A percentile compares a stretch with the other conserved stretches of the same genome.
Conservation (phyloP, 441 rosid species). For the Kokia cookei region DNA sequence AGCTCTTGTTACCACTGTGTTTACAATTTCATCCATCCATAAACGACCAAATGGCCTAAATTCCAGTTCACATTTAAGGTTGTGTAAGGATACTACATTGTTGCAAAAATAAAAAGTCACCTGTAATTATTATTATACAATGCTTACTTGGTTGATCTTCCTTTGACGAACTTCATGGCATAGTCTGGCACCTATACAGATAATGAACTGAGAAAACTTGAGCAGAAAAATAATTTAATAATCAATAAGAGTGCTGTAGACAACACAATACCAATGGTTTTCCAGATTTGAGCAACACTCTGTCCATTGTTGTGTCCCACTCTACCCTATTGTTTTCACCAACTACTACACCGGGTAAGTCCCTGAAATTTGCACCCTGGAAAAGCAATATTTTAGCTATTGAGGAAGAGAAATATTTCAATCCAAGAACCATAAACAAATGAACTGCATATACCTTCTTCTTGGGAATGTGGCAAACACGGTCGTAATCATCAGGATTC, state of each 20-base stretch:
- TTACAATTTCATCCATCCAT: constrained; percentile 96
- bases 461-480: constrained; percentile 78
- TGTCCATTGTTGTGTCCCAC: constrained; percentile 42
- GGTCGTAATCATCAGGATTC: constrained; percentile 46
- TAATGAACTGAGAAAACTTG: constrained; percentile 2
- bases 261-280: constrained; percentile 54
- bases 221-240: constrained; percentile 5
- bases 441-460: constrained; percentile 43
- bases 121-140: background rate
- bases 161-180: constrained; percentile 53
- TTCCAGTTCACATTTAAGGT: background rate
- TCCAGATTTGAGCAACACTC: constrained; percentile 62
- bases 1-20: constrained; percentile 69
- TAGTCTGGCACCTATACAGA: constrained; percentile 58
- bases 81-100: background rate
- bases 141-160: constrained; percentile 71
- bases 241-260: background rate
- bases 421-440: background rate
- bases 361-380: constrained; percentile 88
- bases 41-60: constrained; percentile 79
- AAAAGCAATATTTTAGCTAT: constrained; percentile 12
- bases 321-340: constrained; percentile 49
- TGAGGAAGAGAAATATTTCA: constrained; percentile 7
- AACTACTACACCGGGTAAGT: constrained; percentile 72
- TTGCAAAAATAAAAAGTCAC: background rate